A percentile compares a stretch with the other conserved stretches of the same genome.
Evolutionary conservation across 495 filamentous ascomycete species (phyloP).

Genomic region (Neurospora sp.): DNA sequence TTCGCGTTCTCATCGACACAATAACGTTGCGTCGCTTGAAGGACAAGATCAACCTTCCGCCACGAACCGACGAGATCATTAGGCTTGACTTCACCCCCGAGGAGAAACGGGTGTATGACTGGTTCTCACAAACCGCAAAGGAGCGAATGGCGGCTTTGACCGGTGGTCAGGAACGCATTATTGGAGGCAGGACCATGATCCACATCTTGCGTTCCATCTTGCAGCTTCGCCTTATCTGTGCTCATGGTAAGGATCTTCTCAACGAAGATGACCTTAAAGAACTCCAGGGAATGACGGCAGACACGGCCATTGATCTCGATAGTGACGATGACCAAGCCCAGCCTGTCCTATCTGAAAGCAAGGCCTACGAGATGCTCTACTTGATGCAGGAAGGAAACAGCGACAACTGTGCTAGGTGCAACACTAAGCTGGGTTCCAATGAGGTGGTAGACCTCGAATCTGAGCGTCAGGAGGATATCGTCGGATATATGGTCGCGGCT

Average conservation of each 20-base stretch:
- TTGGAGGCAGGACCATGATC: constrained; percentile 76
- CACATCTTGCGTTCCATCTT: constrained; percentile 85
- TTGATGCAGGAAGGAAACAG: constrained; percentile 68
- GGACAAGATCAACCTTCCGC: constrained; percentile 75
- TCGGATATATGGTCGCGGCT: constrained; percentile 57
- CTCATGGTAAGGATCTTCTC: constrained; percentile 82
- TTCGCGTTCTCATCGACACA: constrained; percentile 85
- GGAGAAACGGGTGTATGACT: constrained; percentile 45
- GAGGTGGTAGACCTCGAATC: constrained; percentile 41
- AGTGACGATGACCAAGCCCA: constrained; percentile 55
- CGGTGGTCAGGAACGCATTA: constrained; percentile 41
- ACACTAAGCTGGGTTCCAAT: constrained; percentile 45
- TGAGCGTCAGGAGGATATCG: constrained; percentile 49
- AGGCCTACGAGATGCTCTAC: constrained; percentile 72
- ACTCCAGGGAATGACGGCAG: constrained; percentile 64
- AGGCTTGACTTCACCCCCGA: constrained; percentile 44
- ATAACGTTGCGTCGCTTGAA: constrained; percentile 89
- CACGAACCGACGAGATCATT: constrained; percentile 60
- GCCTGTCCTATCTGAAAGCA: constrained; percentile 44
- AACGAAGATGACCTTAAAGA: constrained; percentile 68
- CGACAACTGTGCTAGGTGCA: constrained; percentile 61
- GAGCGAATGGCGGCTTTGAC: constrained; percentile 44
- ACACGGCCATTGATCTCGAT: constrained; percentile 79
- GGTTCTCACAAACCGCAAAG: constrained; percentile 43
- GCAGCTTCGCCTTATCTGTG: constrained; percentile 80